Base-by-base conservation (phyloP, 768 basidiomycete species). In the Tephrocybe sp. region DNA sequence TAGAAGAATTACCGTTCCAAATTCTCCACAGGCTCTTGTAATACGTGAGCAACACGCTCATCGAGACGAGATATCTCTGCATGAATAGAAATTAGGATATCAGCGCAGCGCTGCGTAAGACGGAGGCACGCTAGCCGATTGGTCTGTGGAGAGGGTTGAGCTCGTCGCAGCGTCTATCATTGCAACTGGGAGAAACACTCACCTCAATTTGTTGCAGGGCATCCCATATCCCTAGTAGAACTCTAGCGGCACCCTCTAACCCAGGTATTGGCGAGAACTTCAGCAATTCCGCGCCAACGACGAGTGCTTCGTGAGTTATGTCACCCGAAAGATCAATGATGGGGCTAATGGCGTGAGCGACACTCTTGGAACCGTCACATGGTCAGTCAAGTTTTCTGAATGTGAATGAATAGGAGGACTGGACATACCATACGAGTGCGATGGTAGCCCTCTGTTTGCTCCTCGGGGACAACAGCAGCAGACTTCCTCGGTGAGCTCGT, bases 71-170 rank as follows among this genome's bases (percentile, higher is more conserved):
- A 57, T 2, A 89, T 71, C 47, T 87, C 86, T 24, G 78, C 74
- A 0, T 78, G 75, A 11, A 90, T 76, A 12, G 78, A 74, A 18
- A 82, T 64, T 5, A 89, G 72, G 19, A 84, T 76, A 21, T 79
- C 78, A 0, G 87, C 87, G 53, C 86, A 88, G 27, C 86, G 80
- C 59, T 87, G 83, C 0, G 84, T 84, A 3, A 90, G 71, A 9
- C 86, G 83, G 26, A 90, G 71, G 57, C 84, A 87, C 1, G 79
- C 77, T n/a, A 83, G 67, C 24, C 83, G 75, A 54, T 90, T 88
- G 53, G 78, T 78, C 87, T 90, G 54, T 25, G 22, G 12, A 53
- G 30, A 2, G 34, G 2, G 32, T 44, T 9, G 36, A 28, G 13
- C 30, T 38, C 34, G 24, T 18, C 18, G n/a, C n/a, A 38, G 27